phyloP scores from a whole-genome alignment of 2,329 filamentous ascomycete species.

The Basipetospora chlamydospora region DNA sequence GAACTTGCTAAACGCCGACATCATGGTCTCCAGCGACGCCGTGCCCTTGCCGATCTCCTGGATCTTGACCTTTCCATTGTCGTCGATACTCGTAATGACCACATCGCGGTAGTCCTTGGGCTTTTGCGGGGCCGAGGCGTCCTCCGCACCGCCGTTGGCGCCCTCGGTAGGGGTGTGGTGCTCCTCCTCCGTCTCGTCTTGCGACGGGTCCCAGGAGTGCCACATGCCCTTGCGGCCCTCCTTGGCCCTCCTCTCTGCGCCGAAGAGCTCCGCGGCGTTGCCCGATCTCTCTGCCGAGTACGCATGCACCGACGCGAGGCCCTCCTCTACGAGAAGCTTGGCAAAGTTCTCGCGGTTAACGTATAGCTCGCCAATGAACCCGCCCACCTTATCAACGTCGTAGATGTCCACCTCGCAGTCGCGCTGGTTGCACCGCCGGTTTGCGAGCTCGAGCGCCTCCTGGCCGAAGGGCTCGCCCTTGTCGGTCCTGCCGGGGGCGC shows the following conservation, averaged over 20 bases:
- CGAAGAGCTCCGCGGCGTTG: constrained; percentile 73
- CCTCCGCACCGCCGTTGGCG: constrained; percentile 34
- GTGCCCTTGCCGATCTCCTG: constrained; percentile 84
- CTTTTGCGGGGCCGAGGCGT: constrained; percentile 40
- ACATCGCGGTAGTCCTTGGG: constrained; percentile 80
- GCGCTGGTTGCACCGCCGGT: constrained; percentile 76
- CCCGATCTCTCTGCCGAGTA: constrained; percentile 95
- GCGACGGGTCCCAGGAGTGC: constrained; percentile 85
- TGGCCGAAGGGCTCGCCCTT: constrained; percentile 89
- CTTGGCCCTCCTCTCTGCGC: constrained; percentile 80
- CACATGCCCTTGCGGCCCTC: constrained; percentile 77
- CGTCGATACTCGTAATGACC: constrained; percentile 78
- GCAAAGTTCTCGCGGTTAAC: constrained; percentile 93
- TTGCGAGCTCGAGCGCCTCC: constrained; percentile 85
- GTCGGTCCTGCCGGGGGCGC: constrained; percentile 58
- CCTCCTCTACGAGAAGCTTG: constrained; percentile 85
- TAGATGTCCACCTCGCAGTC: constrained; percentile 94
- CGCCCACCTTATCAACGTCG: constrained; percentile 89
- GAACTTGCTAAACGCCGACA: constrained; percentile 83
- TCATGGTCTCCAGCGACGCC: constrained; percentile 69
- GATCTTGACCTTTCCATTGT: constrained; percentile 70
- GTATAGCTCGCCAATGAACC: constrained; percentile 90
- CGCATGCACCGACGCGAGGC: constrained; percentile 77
- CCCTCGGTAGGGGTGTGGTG: constrained; percentile 30
- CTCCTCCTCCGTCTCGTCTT: constrained; percentile 52